Conservation (phyloP, 2,329 filamentous ascomycete genomes). For the Penicillium nordicum region DNA sequence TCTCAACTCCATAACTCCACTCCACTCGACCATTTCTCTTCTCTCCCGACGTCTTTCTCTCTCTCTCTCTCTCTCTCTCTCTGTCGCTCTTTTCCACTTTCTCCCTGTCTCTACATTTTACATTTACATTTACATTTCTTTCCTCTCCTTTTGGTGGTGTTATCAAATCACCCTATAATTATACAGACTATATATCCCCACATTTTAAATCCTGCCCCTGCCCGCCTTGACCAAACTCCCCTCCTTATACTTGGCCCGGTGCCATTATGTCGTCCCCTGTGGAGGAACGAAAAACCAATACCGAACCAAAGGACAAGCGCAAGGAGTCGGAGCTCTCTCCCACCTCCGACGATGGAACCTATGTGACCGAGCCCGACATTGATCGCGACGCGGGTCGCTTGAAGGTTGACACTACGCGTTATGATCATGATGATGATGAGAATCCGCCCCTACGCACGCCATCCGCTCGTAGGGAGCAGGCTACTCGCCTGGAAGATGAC, state of each 20-base stretch:
- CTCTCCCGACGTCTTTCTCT: neutral
- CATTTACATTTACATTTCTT: neutral
- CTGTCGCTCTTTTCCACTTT: neutral
- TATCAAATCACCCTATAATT: neutral
- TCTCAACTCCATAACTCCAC: conserved; percentile 12
- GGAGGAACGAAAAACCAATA: conserved; percentile 29
- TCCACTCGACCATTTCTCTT: neutral
- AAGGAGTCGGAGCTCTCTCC: conserved; percentile 25
- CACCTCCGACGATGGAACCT: conserved; percentile 32
- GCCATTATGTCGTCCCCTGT: conserved; percentile 38
- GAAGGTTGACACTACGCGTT: conserved; percentile 30
- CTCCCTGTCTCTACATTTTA: neutral
- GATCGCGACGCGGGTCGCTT: conserved; percentile 15
- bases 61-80: neutral
- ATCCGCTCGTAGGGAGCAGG: conserved; percentile 58
- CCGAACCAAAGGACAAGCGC: conserved; percentile 26
- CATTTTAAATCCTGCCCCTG: neutral
- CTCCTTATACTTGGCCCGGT: conserved; percentile 24
- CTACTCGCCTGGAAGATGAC: conserved; percentile 62
- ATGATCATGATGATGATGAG: conserved; percentile 10
- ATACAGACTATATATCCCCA: neutral
- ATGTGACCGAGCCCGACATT: conserved; percentile 24
- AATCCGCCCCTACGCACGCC: conserved; percentile 43
- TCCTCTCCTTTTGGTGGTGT: conserved; percentile 1
- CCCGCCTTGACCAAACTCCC: conserved; percentile 1